A percentile compares a stretch with the other conserved stretches of the same genome.
These are phyloP conservation scores for Vicia villosa DNA, from an alignment of 306 rosid species.

Conservation along the genomic window DNA sequence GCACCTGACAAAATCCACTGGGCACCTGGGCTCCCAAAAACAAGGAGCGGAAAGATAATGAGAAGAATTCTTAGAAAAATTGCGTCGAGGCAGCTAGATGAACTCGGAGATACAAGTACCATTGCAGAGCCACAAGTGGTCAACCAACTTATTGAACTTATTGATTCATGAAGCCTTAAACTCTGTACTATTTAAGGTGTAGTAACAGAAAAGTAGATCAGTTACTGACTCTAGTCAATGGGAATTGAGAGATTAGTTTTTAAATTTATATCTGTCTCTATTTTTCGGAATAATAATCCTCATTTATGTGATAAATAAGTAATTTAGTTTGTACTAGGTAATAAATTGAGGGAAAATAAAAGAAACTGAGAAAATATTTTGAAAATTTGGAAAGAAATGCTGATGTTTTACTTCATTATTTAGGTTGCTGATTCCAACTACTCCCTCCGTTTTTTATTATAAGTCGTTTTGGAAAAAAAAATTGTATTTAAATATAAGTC, in stretches of 20 bases:
- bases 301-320: conserved; percentile 2
- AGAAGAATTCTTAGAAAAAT: conserved; percentile 93
- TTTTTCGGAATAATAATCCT: neutral
- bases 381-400: neutral
- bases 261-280: neutral
- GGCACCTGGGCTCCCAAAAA: conserved; percentile 99
- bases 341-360: conserved; percentile 3
- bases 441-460: too few relatives aligned
- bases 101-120: conserved; percentile 95
- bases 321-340: neutral
- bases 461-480: too few relatives aligned
- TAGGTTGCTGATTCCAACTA: too few relatives aligned
- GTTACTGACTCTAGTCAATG: conserved; percentile 1
- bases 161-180: conserved; percentile 53
- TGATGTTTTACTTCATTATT: too few relatives aligned
- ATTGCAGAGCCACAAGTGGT: conserved; percentile 93
- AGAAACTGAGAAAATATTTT: neutral
- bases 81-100: conserved; percentile 86
- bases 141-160: conserved; percentile 75
- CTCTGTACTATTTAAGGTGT: conserved; percentile 34
- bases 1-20: conserved; percentile 98
- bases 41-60: conserved; percentile 99
- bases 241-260: conserved; percentile 25
- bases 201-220: too few relatives aligned
- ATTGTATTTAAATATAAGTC: too few relatives aligned